These are phyloP conservation scores for Grigorovia yakushimaensis DNA, from an alignment of 805 yeast species.

Conservation along the genomic window DNA sequence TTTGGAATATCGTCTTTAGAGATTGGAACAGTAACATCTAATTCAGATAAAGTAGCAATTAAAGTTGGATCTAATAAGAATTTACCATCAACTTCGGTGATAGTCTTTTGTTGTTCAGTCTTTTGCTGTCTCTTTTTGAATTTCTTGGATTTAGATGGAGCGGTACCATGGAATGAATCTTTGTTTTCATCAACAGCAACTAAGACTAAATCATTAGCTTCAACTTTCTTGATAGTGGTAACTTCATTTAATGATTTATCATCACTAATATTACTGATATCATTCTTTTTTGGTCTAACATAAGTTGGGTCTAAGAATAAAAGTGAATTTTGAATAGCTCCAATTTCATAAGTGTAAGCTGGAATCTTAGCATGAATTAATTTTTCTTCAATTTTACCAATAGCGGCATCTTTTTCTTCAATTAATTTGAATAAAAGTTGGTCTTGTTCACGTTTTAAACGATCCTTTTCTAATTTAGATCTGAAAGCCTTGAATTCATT, in stretches of 20 bases:
- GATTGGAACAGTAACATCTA: slow-evolving; percentile 71
- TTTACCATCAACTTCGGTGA: slow-evolving; percentile 27
- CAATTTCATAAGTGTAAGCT: slow-evolving; percentile 74
- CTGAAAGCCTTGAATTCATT: slow-evolving; percentile 65
- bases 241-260: slow-evolving; percentile 21
- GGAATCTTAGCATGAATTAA: slow-evolving; percentile 69
- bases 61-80: slow-evolving; percentile 74
- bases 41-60: slow-evolving; percentile 64
- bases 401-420: slow-evolving; percentile 42
- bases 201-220: slow-evolving; percentile 47
- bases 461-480: slow-evolving; percentile 60
- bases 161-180: slow-evolving; percentile 37
- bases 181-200: slow-evolving; percentile 35
- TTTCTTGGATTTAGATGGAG: slow-evolving; percentile 43
- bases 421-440: slow-evolving; percentile 38
- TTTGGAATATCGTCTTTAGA: slow-evolving; percentile 58
- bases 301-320: slow-evolving; percentile 68
- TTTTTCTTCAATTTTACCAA: slow-evolving; percentile 56
- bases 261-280: slow-evolving; percentile 24
- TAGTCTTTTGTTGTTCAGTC: slow-evolving; percentile 4
- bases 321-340: slow-evolving; percentile 63
- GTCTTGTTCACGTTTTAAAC: slow-evolving; percentile 52
- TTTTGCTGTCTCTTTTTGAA: slow-evolving; percentile 35
- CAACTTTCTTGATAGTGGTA: slow-evolving; percentile 41
- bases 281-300: slow-evolving; percentile 42